Base-by-base conservation (phyloP, 2,329 filamentous ascomycete species). In the Colletotrichum plurivorum region DNA sequence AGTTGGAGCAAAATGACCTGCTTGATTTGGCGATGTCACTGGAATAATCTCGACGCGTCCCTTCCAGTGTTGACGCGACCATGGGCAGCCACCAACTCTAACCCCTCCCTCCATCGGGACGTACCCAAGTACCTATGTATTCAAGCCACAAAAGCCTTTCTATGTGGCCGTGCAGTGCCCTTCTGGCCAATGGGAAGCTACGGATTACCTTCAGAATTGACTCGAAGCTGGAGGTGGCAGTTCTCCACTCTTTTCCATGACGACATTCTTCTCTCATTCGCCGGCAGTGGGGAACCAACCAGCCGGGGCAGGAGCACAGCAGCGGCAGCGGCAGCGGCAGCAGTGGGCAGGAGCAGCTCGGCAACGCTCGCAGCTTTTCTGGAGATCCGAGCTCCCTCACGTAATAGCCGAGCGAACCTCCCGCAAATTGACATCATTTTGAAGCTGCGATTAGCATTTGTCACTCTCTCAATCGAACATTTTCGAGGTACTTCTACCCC, bases 401-500 rank as follows among this genome's bases (percentile, higher is more conserved):
- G 62, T 69, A 69, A 69, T 67, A 66, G 55, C 67, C 67, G 67
- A 69, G 55, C 54, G 61, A 55, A 49, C 61, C 61, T 69, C 66
- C 41, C 62, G 56, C 62, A 61, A 36, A 61, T 67, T 69, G 67
- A 69, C 67, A 69, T 69, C 67, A 69, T 67, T 15, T 49, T 61
- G 43, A 51, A 49, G 41, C 43, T 54, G 39, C 48, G 39, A 51
- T 53, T 41, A 12, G 49, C 51, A 56, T 45, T 58, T 71, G 69
- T 68, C 67, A 69, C 71, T 62, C 56, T 4, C 22, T 25, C 71
- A 77, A 76, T 53, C 51, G 20, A 48, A 52, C 71, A 69, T 55
- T n/a, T 67, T n/a, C 60, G 67, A 67, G 51, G 56, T 69, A 56
- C 43, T 3, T 66, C 16, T 25, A 49, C 22, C 12, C 10, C 15